Conservation (phyloP, 176 grass and related monocot species). For the Ensete glaucum region DNA sequence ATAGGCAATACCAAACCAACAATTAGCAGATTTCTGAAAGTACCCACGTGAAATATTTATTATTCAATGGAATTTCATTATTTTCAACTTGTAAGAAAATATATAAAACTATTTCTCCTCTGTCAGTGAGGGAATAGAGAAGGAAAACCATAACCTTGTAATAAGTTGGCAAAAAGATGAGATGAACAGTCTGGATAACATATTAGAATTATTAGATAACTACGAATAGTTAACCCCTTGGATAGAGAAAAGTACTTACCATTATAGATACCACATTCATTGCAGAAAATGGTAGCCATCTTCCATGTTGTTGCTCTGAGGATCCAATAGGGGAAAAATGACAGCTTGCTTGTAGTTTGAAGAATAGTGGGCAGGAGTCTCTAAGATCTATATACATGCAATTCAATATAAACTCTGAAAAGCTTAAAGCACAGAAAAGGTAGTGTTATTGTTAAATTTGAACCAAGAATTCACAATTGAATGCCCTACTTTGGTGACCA, state of each 20-base stretch:
- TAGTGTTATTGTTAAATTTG: not conserved
- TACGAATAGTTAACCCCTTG: not conserved
- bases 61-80: no score
- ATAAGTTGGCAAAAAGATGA: not conserved
- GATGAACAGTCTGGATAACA: not conserved
- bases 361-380: constrained; percentile 76
- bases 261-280: constrained; percentile 65
- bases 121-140: not conserved
- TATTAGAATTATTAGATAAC: not conserved
- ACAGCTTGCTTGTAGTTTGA: constrained; percentile 96
- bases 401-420: not conserved
- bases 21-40: not conserved
- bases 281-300: constrained; percentile 91
- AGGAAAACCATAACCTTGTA: not conserved
- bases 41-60: not conserved
- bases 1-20: no score
- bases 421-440: not conserved
- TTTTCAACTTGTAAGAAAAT: not conserved
- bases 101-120: not conserved
- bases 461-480: not conserved
- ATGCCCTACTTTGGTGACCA: not conserved
- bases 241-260: not conserved
- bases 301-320: constrained; percentile 74
- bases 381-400: constrained; percentile 37
- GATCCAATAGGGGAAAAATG: constrained; percentile 80